These are phyloP conservation scores for Chaetomium sp. DNA, from an alignment of 2,329 filamentous ascomycete genomes.

Conservation along the genomic window DNA sequence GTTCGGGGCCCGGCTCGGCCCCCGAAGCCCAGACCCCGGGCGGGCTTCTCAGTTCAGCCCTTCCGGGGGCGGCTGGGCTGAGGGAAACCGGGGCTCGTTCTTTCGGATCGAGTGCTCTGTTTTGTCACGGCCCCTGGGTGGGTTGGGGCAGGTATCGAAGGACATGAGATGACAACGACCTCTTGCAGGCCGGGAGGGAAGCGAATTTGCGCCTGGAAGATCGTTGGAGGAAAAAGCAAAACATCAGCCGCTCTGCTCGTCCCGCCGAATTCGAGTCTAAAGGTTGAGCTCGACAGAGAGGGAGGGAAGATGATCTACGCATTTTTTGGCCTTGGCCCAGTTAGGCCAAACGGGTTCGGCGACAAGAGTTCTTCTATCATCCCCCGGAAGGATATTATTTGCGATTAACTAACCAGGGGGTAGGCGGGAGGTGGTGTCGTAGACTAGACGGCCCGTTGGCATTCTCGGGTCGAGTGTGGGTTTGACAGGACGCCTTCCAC, in stretches of 20 bases:
- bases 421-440: background rate
- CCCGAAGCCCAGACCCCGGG: background rate
- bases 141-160: background rate
- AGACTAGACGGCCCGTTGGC: slow-evolving; percentile 2
- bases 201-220: background rate
- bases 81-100: background rate
- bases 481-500: slow-evolving; percentile 3
- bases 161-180: background rate
- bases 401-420: background rate
- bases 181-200: slow-evolving; percentile 2
- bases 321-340: background rate
- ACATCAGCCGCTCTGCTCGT: slow-evolving; percentile 1
- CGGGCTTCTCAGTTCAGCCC: background rate
- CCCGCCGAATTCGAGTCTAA: background rate
- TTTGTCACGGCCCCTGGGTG: background rate
- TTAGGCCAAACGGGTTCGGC: background rate
- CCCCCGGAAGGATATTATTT: slow-evolving; percentile 6
- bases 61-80: background rate
- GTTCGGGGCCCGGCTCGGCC: background rate
- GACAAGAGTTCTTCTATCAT: background rate
- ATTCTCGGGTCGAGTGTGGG: background rate
- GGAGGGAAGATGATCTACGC: background rate
- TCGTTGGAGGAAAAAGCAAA: slow-evolving; percentile 17
- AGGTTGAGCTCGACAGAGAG: background rate
- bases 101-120: background rate